Evolutionary conservation across 768 basidiomycete species (phyloP), one percentile per base, ranked within the genome.

Genomic region (Kwoniella newhampshirensis): DNA sequence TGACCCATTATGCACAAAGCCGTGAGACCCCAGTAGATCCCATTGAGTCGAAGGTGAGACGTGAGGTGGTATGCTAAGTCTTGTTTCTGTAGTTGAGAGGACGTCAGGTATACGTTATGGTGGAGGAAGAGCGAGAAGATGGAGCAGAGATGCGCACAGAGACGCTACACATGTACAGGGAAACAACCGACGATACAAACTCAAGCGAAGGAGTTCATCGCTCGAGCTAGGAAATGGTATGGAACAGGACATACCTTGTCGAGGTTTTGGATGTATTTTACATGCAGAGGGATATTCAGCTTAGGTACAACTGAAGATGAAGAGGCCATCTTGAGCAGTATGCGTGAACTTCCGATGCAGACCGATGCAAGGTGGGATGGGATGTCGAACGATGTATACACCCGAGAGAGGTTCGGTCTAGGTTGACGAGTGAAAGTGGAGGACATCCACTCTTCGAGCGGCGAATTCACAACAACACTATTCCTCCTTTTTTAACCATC

Each of bases 1-100:
- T 82, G 82, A 1, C 82, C 83, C 86, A 98, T 88, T 43, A 91
- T 80, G 35, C 82, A 87, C 2, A 94, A 79, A 0, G 96, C 91
- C 0, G 88, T 91, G 37, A 92, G 79, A 7, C 91, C 96, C 96
- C 96, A 99, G 76, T 96, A 99, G 7, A 98, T 81, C 1, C 92
- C 94, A 75, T 97, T 98, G 77, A 99, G 80, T 6, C 94, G 88
- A 6, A 98, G 82, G 76, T 99, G 96, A 12, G 91, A 81, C 0
- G 93, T 93, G 18, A 94, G 81, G 74, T 94, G 90, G 77, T 94
- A 94, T 1, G 83, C 81, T 17, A 96, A 81, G 63, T 91, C 90
- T 56, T 87, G 86, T 77, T 80, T 86, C 88, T 78, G 56, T n/a
- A n/a, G n/a, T n/a, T n/a, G n/a, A n/a, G n/a, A n/a, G n/a, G n/a